Evolutionary conservation across 2,329 filamentous ascomycete species (phyloP), one percentile per base, ranked within the genome.

Genomic region (Geosmithia morbida): DNA sequence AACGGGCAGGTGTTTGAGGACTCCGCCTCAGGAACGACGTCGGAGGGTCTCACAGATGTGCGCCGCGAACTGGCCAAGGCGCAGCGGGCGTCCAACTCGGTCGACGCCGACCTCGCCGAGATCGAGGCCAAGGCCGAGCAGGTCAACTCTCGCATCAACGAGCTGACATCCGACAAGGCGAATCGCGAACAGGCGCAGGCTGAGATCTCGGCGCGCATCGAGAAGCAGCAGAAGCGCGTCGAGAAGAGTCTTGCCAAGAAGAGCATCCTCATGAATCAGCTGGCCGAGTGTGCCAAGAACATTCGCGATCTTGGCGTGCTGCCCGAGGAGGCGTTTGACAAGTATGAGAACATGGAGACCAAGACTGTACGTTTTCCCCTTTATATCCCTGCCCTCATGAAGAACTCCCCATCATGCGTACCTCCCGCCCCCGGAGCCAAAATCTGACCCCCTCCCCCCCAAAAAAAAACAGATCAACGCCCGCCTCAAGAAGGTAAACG

Each of bases 271-370:
- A 83, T 79, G 16, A 76, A 82, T 44, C 84, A 88, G 59, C 82
- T 86, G 18, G 78, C 81, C 2, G 88, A 95, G 57, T 87, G 85
- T 52, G 82, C 82, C 51, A 84, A 87, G 59, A 90, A 89, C 52
- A 97, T 98, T 56, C 83, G 90, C 44, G 88, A 95, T 54, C 72
- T 98, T 7, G 92, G 92, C 54, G 89, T 94, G 17, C 73, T 98
- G 16, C 90, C 92, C 0, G 89, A 97, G 51, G 89, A 96, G 57
- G 88, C 90, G 0, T 92, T 95, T 60, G 85, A 85, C 54, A 92
- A 89, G 58, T 98, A 94, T 61, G 81, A 86, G 58, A 83, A 83
- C 55, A 84, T 87, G 62, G 83, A 87, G 55, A 80, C 83, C 22
- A 86, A 89, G 52, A 78, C 74, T 46, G 85, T 90, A 66, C 66